Evolutionary conservation across 257 asterid species (phyloP), one percentile per base, ranked within the genome.

Genomic region (Gynochthodes officinalis): DNA sequence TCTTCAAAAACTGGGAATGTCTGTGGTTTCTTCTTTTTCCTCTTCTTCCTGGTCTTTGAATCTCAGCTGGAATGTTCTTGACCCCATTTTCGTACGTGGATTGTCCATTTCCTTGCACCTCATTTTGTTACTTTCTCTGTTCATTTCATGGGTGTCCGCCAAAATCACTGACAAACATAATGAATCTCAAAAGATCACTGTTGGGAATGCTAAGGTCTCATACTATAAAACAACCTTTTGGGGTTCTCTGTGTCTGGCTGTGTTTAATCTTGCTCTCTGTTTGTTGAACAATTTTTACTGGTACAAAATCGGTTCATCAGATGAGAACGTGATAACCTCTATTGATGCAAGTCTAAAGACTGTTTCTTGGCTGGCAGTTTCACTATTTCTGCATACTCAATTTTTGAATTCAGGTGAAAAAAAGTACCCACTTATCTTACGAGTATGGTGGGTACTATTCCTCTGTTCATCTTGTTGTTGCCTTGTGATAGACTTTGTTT

Each of bases 381-480:
- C 81, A 72, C 74, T 83, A 73, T 86, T 80, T 70, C 70, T 93
- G 85, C 84, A 82, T 49, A 53, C 78, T 55, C 87, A 46, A 70
- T 72, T 75, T 49, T 25, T 33, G 75, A 76, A 79, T 65, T 87
- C 96, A 0, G 73, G 85, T 53, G 89, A 74, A 67, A 55, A 54
- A 1, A 88, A 81, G 83, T 89, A 86, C 77, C 96, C 96, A 5
- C 71, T 82, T 72, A 84, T 71, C 70, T 65, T 90, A 43, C 88
- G 94, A 82, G 72, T 82, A 0, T 93, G 98, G 95, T 93, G 95
- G 92, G 89, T 80, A 39, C 4, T 85, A 75, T 85, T 82, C 86
- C 79, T 90, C 69, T 73, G 58, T 27, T 25, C 79, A 2, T 90
- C 97, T 66, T 86, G 90, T 69, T 93, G 83, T 76, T 88, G 86